Conservation (phyloP, 176 grass and related monocot species). For the Phragmites australis region DNA sequence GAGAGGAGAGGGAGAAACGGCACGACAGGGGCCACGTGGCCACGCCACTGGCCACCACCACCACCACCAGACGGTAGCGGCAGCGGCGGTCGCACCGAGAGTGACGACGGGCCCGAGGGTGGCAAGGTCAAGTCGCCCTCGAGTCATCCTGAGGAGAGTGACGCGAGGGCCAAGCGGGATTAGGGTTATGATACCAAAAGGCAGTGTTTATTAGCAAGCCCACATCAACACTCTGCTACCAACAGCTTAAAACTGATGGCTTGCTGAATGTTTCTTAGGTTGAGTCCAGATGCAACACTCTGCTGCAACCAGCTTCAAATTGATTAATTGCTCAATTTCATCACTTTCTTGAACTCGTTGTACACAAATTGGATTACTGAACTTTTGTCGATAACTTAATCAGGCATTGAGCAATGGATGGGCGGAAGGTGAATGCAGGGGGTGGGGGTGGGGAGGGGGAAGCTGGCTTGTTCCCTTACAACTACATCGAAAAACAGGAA, state of each 20-base stretch:
- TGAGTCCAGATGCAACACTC: neutral
- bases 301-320: neutral
- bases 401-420: conserved; percentile 93
- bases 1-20: too few species aligned
- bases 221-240: neutral
- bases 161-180: too few species aligned
- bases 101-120: too few species aligned
- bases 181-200: too few species aligned
- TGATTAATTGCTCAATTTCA: neutral
- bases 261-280: neutral
- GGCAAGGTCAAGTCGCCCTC: too few species aligned
- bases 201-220: too few species aligned
- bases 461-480: conserved; percentile 89
- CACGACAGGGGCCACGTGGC: too few species aligned
- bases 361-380: neutral
- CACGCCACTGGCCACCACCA: too few species aligned
- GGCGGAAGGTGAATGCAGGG: conserved; percentile 97
- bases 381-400: conserved; percentile 14
- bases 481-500: conserved; percentile 84
- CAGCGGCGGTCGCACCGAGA: too few species aligned
- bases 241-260: neutral
- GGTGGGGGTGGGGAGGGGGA: too few species aligned
- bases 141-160: too few species aligned
- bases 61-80: too few species aligned
- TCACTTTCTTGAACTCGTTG: neutral